phyloP scores from a whole-genome alignment of 202 grass and related monocot species.

The Setaria viridis region DNA sequence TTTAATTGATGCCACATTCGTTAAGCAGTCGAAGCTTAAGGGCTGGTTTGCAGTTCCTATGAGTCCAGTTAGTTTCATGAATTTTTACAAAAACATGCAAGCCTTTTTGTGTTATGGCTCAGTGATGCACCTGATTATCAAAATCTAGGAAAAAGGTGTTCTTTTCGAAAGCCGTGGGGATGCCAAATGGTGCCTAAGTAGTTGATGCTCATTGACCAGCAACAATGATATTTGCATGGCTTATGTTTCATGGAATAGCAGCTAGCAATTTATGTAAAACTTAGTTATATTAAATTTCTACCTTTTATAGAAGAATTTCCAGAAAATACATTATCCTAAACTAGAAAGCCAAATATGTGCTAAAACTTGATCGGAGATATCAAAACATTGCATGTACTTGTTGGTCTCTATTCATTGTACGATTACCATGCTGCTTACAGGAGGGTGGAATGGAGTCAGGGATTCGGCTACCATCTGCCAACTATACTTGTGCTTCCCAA shows the following conservation, averaged over 20 bases:
- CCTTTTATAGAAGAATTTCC: background rate
- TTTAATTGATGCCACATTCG: background rate
- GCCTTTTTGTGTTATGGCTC: too few species aligned
- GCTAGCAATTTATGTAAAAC: background rate
- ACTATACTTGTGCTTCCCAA: background rate
- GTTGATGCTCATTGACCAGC: background rate
- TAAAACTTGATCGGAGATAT: background rate
- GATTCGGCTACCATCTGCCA: background rate
- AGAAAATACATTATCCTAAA: background rate
- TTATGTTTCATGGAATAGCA: background rate
- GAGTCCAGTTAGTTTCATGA: background rate
- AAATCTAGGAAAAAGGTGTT: too few species aligned
- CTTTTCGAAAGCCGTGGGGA: background rate
- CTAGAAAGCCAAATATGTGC: background rate
- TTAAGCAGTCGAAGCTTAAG: background rate
- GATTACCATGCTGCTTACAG: conserved; percentile 6
- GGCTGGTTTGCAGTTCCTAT: background rate
- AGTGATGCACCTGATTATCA: too few species aligned
- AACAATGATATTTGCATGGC: background rate
- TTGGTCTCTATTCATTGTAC: background rate
- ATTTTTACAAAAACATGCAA: background rate
- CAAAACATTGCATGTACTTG: background rate
- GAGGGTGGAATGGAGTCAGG: background rate
- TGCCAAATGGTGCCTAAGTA: background rate
- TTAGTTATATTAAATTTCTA: background rate